Evolutionary conservation across 2,329 filamentous ascomycete genomes (phyloP).

Genomic region (Paraphaeosphaeria minitans): DNA sequence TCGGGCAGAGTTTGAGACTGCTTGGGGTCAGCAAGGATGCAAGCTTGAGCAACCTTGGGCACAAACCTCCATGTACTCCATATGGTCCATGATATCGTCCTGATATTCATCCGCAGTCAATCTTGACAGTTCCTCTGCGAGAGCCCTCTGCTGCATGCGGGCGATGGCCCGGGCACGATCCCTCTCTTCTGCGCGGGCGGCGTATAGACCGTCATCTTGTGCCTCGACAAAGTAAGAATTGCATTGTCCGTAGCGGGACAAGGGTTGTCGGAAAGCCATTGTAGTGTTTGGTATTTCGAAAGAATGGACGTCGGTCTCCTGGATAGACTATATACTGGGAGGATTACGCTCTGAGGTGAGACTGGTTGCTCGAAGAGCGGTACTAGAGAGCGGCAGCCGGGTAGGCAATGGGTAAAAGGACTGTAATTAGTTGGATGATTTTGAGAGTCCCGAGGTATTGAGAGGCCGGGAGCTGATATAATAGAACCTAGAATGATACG

Average conservation of each 20-base stretch:
- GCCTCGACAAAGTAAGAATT: conserved; percentile 72
- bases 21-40: conserved; percentile 30
- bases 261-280: conserved; percentile 62
- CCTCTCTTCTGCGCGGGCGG: conserved; percentile 67
- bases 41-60: conserved; percentile 11
- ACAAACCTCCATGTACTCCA: conserved; percentile 89
- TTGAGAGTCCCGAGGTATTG: conserved; percentile 47
- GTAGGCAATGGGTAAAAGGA: conserved; percentile 56
- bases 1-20: conserved; percentile 88
- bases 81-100: conserved; percentile 91
- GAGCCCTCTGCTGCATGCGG: conserved; percentile 81
- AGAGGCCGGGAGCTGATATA: conserved; percentile 40
- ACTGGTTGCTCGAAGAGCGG: conserved; percentile 48
- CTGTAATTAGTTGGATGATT: conserved; percentile 62
- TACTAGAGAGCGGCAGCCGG: conserved; percentile 59
- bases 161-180: conserved; percentile 80
- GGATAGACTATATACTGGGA: conserved; percentile 49
- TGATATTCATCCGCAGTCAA: conserved; percentile 88
- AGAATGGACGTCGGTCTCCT: conserved; percentile 55
- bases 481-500: conserved; percentile 41
- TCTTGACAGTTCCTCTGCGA: conserved; percentile 86
- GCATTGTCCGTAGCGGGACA: conserved; percentile 65
- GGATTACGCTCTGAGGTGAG: conserved; percentile 41
- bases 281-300: conserved; percentile 47
- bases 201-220: conserved; percentile 59